Base-by-base conservation (phyloP, 495 filamentous ascomycete species). In the Chaetomium fimeti region DNA sequence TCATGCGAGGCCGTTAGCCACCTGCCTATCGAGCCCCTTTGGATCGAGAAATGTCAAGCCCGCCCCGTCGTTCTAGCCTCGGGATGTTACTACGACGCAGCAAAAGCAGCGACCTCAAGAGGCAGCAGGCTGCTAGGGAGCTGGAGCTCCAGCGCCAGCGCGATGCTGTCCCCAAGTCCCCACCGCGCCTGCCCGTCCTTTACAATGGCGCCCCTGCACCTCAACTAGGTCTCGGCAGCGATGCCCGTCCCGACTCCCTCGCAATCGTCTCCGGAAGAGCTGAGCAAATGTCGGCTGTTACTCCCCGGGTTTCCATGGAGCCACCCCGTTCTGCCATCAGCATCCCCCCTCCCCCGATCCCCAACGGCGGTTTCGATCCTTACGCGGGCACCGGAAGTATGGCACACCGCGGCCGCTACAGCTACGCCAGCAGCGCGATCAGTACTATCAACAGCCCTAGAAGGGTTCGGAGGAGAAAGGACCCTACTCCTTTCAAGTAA, bases 401-500 rank as follows among this genome's bases (percentile, higher is more conserved):
- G 91, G 92, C 95, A 60, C 88, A 98, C 77, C 91, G 94, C 69
- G 92, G 94, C 57, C 90, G 94, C 53, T 96, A 97, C 77, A 97
- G 93, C 77, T 97, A 97, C 73, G 94, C 93, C 57, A 96, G 91
- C 77, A 95, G 90, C 77, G 89, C 90, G 36, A 83, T 91, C 57
- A 97, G 91, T 78, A 91, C 91, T 63, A 87, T 97, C 78, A 97
- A 97, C 81, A 96, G 91, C 77, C 94, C 94, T 49, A 86, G 94
- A 65, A 87, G 94, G 71, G 88, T 98, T 54, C 85, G 94, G 67
- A 88, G 94, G 75, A 89, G 94, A 79, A 97, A 94, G 82, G 94
- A 98, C 72, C 94, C 94, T 24, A 97, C 92, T 7, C 91, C 94
- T 8, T 98, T 97, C 83, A 98, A 98, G 94, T 98, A 81, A 84